Percentiles rank a stretch among this genome's conserved stretches.
Evolutionary conservation across 2,329 filamentous ascomycete species (phyloP).

Genomic region (Aspergillus tubingensis): DNA sequence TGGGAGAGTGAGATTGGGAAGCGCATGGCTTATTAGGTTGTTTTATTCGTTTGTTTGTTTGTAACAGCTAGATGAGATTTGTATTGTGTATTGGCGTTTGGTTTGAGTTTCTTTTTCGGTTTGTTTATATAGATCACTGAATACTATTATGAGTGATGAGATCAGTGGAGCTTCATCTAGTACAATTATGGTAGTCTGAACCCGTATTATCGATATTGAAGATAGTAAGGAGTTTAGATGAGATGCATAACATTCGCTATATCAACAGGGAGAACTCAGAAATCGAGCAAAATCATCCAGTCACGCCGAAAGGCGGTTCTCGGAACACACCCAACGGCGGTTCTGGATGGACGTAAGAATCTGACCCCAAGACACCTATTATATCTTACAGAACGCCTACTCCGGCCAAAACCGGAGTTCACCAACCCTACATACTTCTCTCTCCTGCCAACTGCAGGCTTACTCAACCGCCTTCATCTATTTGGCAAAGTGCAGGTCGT

Average conservation of each 20-base stretch:
- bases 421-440: neutral
- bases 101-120: neutral
- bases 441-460: neutral
- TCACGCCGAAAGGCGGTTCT: neutral
- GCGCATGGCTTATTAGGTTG: constrained; percentile 56
- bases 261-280: neutral
- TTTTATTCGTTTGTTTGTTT: constrained; percentile 2
- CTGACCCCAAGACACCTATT: neutral
- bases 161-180: neutral
- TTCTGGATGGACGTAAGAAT: neutral
- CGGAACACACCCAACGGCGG: neutral
- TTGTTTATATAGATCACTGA: neutral
- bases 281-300: neutral
- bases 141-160: neutral
- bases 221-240: neutral
- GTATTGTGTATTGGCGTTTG: constrained; percentile 6
- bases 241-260: constrained; percentile 3
- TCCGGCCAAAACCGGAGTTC: neutral
- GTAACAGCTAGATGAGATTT: neutral
- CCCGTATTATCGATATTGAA: neutral
- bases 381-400: constrained; percentile 1
- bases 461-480: constrained; percentile 50
- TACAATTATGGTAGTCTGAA: neutral
- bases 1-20: constrained; percentile 90
- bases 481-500: constrained; percentile 98